phyloP scores from a whole-genome alignment of 2,329 filamentous ascomycete species.

The Alternaria incomplexa region DNA sequence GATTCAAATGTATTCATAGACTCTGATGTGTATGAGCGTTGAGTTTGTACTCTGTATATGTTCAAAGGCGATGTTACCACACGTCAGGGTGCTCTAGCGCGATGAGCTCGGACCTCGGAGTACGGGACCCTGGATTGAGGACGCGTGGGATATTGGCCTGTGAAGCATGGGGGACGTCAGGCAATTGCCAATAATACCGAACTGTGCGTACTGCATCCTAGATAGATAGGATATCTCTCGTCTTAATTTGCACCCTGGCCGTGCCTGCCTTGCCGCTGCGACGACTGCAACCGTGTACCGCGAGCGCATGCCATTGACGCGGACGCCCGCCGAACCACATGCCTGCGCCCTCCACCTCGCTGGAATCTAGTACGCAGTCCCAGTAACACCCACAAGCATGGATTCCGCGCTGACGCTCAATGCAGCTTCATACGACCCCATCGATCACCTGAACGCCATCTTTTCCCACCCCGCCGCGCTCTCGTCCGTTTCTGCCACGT shows the following conservation, averaged over 20 bases:
- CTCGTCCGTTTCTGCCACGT: slow-evolving; percentile 75
- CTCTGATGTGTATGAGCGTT: not conserved
- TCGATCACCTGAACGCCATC: slow-evolving; percentile 89
- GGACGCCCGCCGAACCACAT: slow-evolving; percentile 43
- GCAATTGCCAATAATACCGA: slow-evolving; percentile 10
- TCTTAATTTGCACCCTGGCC: not conserved
- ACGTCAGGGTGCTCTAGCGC: slow-evolving; percentile 9
- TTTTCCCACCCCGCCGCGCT: slow-evolving; percentile 90
- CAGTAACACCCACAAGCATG: slow-evolving; percentile 12
- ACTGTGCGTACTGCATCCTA: slow-evolving; percentile 3
- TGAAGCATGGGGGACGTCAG: slow-evolving; percentile 22
- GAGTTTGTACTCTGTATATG: slow-evolving; percentile 6
- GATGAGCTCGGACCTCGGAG: slow-evolving; percentile 17
- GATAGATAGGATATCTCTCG: not conserved
- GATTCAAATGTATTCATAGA: not conserved
- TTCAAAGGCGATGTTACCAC: not conserved
- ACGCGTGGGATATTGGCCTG: slow-evolving; percentile 3
- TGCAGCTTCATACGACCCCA: slow-evolving; percentile 86
- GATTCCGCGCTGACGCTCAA: slow-evolving; percentile 29
- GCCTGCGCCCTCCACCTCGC: slow-evolving; percentile 44
- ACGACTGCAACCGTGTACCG: slow-evolving; percentile 28
- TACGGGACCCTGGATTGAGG: slow-evolving; percentile 10
- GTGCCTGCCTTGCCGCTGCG: not conserved
- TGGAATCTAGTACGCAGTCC: slow-evolving; percentile 47
- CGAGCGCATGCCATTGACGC: slow-evolving; percentile 44